Evolutionary conservation across 2,329 filamentous ascomycete genomes (phyloP).

Genomic region (Colletotrichum orbiculare): DNA sequence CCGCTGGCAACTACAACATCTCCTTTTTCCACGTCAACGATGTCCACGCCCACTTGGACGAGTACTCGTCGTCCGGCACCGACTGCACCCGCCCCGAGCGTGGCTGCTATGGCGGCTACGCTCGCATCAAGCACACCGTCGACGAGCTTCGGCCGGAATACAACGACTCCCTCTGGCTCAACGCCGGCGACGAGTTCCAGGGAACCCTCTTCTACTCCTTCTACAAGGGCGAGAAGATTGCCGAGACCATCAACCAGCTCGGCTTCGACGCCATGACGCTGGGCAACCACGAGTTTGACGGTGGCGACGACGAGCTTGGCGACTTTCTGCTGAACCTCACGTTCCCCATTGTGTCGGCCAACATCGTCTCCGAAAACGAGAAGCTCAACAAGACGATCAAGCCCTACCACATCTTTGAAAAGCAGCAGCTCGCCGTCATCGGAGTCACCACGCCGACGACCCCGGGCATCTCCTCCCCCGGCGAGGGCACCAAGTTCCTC

Average conservation of each 20-base stretch:
- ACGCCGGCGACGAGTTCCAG: constrained; percentile 77
- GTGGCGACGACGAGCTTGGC: constrained; percentile 70
- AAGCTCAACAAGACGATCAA: constrained; percentile 72
- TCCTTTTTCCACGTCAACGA: constrained; percentile 78
- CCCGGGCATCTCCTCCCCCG: constrained; percentile 67
- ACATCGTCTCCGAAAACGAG: constrained; percentile 69
- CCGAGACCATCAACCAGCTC: constrained; percentile 72
- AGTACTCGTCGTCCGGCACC: constrained; percentile 70
- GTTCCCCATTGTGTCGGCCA: constrained; percentile 72
- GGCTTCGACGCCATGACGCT: constrained; percentile 76
- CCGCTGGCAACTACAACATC: constrained; percentile 64
- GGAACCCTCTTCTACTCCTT: constrained; percentile 75
- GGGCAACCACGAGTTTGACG: constrained; percentile 76
- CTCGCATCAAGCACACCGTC: constrained; percentile 70
- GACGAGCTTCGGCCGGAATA: constrained; percentile 66
- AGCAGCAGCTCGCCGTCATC: constrained; percentile 71
- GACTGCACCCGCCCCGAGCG: constrained; percentile 67
- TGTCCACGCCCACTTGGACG: constrained; percentile 73
- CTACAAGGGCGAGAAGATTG: constrained; percentile 76
- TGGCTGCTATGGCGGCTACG: constrained; percentile 74
- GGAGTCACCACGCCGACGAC: constrained; percentile 72
- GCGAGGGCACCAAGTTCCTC: constrained; percentile 66
- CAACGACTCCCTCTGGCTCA: constrained; percentile 71
- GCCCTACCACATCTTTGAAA: constrained; percentile 72
- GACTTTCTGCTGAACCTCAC: constrained; percentile 72